Conservation (phyloP, 345 rosid genomes). For the Barbarea vulgaris region DNA sequence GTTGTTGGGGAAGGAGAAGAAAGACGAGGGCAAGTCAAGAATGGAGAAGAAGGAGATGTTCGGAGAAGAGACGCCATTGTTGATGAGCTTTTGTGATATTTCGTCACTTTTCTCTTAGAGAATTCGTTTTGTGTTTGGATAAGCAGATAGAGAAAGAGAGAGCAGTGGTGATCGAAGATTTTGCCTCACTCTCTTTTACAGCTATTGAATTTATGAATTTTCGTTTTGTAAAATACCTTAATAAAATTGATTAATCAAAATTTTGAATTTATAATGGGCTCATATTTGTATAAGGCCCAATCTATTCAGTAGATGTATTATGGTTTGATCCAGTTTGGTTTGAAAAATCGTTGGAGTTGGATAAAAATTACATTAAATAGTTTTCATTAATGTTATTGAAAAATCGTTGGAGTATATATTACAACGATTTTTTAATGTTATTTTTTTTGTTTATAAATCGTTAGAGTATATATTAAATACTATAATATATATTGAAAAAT, state of each 20-base stretch:
- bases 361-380: too few species aligned
- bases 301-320: not conserved
- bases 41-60: slow-evolving; percentile 48
- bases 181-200: not conserved
- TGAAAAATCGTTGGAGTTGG: too few species aligned
- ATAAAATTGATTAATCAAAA: too few species aligned
- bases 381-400: too few species aligned
- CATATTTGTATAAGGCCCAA: not conserved
- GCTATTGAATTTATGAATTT: not conserved
- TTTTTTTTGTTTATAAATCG: too few species aligned
- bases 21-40: slow-evolving; percentile 50
- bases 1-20: slow-evolving; percentile 44
- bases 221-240: too few species aligned
- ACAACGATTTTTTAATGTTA: too few species aligned
- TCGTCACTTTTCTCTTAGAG: slow-evolving; percentile 1
- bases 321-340: too few species aligned
- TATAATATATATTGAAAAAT: too few species aligned
- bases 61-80: slow-evolving; percentile 66
- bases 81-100: slow-evolving; percentile 28
- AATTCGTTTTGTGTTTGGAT: slow-evolving; percentile 11
- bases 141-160: slow-evolving; percentile 17
- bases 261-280: not conserved
- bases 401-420: too few species aligned
- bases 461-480: too few species aligned
- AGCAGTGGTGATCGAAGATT: not conserved